Base-by-base conservation (phyloP, 352 stramenopile genomes). In the Paralagenidium karlingii region DNA sequence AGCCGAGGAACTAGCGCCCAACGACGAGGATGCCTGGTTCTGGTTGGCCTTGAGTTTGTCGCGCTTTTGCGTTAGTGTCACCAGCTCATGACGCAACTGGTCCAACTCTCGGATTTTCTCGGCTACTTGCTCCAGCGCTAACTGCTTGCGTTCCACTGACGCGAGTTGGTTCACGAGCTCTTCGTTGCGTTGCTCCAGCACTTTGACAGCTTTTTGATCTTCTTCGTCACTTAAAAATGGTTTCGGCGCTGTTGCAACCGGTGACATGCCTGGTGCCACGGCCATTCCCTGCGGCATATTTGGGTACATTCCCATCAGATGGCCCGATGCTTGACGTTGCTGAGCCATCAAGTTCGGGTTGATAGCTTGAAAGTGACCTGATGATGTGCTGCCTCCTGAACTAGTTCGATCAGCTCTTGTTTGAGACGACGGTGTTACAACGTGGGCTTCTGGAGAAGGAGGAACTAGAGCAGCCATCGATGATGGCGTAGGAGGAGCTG, bases 101-200 rank as follows among this genome's bases (percentile, higher is more conserved):
- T 88, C 71, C 15, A 88, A 48, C 45, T 81, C 67, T 13, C 60
- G 66, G 24, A 88, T 37, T 30, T 82, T 81, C 20, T 80, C 58
- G 1, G 63, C 63, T 24, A 88, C 51, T 24, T 58, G 47, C 45
- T 82, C 69, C 27, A 88, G 67, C 6, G 63, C 42, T 11, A 51
- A 54, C 55, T 86, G 75, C 32, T 82, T 84, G 40, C 54, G 54
- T 43, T 82, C 64, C n/a, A 84, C 54, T 43, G 45, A 40, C 12
- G 58, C 38, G 12, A 88, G 38, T 24, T 53, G 34, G 11, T 69
- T 43, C 10, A 57, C 38, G 34, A 83, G 38, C 36, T 55, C 38
- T 10, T 75, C 53, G 40, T 83, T 88, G 19, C 61, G 56, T 29
- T 78, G 49, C 13, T 82, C 69, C 22, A 88, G 52, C 34, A 82